phyloP scores from a whole-genome alignment of 495 filamentous ascomycete genomes.

The Cercophora sp. region DNA sequence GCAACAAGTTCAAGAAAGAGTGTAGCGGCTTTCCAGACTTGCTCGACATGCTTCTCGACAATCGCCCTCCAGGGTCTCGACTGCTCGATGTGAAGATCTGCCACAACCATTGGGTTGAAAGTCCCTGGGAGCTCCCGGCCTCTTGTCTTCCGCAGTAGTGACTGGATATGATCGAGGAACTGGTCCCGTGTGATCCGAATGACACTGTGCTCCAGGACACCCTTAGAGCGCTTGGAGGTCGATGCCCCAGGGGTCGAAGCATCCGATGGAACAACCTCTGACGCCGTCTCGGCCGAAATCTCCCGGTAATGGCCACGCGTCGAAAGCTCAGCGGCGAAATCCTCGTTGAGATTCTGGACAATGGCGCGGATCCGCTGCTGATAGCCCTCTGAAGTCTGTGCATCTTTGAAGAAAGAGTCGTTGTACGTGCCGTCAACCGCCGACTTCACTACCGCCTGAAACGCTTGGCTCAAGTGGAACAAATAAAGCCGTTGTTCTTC shows the following conservation, averaged over 20 bases:
- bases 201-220: not conserved
- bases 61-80: conserved; percentile 36
- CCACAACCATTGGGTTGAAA: conserved; percentile 45
- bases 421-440: conserved; percentile 55
- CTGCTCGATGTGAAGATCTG: conserved; percentile 44
- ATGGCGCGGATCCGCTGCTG: conserved; percentile 56
- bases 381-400: conserved; percentile 32
- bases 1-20: conserved; percentile 27
- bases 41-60: conserved; percentile 16
- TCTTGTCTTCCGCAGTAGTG: conserved; percentile 26
- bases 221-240: no score
- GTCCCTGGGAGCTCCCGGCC: conserved; percentile 45
- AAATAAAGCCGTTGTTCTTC: conserved; percentile 53
- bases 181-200: not conserved
- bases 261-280: no score
- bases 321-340: conserved; percentile 51
- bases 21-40: conserved; percentile 25
- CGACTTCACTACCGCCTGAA: conserved; percentile 46
- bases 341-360: conserved; percentile 53
- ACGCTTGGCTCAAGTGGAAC: conserved; percentile 47
- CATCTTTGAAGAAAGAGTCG: conserved; percentile 52
- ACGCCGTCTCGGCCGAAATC: conserved; percentile 20
- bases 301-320: conserved; percentile 41
- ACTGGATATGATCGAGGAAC: conserved; percentile 32
- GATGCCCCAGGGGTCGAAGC: no score